Conservation (phyloP, 1,284 basidiomycete species). For the Heimioporus punctisporus region DNA sequence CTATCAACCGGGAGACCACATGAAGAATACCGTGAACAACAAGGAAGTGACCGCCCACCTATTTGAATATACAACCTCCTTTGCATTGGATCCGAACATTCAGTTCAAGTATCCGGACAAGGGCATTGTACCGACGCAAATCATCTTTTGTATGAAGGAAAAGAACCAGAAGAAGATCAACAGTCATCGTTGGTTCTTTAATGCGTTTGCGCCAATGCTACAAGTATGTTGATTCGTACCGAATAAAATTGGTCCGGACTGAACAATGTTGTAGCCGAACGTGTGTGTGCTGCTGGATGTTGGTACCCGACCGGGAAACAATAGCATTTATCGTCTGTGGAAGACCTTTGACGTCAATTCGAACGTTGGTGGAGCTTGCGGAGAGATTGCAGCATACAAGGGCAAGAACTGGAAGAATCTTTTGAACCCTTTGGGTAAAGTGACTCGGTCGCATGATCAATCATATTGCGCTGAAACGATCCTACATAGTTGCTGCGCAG, state of each 20-base stretch:
- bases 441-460: conserved; percentile 1
- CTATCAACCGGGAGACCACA: conserved; percentile 79
- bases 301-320: conserved; percentile 86
- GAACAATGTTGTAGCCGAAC: conserved; percentile 61
- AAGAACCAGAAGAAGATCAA: conserved; percentile 98
- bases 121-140: conserved; percentile 92
- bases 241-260: not conserved
- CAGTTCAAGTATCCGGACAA: conserved; percentile 97
- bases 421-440: conserved; percentile 81
- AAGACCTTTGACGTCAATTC: conserved; percentile 95
- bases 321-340: conserved; percentile 93
- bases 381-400: conserved; percentile 94
- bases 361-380: conserved; percentile 93
- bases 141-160: conserved; percentile 94
- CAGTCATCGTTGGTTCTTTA: conserved; percentile 96
- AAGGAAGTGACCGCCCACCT: conserved; percentile 92
- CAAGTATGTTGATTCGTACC: conserved; percentile 68
- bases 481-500: conserved; percentile 80
- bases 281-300: conserved; percentile 93
- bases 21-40: conserved; percentile 91
- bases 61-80: conserved; percentile 95
- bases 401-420: conserved; percentile 85
- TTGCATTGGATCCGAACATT: conserved; percentile 86
- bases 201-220: conserved; percentile 78
- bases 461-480: conserved; percentile 4